These are phyloP conservation scores for Chlamydomonas reinhardtii DNA, from an alignment of 163 green algal genomes.

Conservation along the genomic window DNA sequence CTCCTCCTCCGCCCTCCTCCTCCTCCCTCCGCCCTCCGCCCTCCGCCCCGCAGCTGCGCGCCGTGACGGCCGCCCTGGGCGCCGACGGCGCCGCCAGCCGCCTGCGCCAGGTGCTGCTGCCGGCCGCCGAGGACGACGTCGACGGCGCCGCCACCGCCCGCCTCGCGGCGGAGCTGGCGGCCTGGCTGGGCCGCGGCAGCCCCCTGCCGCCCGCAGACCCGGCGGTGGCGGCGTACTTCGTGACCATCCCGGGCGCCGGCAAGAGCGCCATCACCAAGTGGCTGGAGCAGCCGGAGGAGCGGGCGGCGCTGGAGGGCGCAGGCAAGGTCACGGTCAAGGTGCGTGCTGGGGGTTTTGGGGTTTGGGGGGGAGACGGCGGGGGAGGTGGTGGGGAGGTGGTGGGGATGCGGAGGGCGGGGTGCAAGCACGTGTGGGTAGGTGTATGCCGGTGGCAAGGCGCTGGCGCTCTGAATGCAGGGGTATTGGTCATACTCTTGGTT, in stretches of 20 bases:
- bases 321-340: slow-evolving; percentile 31
- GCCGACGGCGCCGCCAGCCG: slow-evolving; percentile 21
- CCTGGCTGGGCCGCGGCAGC: slow-evolving; percentile 39
- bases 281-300: not conserved
- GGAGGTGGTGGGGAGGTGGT: not conserved
- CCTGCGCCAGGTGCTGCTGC: slow-evolving; percentile 8
- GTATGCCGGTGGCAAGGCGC: too few relatives aligned
- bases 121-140: slow-evolving; percentile 8
- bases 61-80: slow-evolving; percentile 20
- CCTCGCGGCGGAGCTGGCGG: slow-evolving; percentile 44
- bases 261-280: slow-evolving; percentile 17
- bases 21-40: too few relatives aligned
- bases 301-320: not conserved
- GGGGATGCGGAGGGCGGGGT: too few relatives aligned
- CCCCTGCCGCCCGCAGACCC: slow-evolving; percentile 51
- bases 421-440: too few relatives aligned
- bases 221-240: slow-evolving; percentile 53
- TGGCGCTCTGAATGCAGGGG: too few relatives aligned
- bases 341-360: not conserved
- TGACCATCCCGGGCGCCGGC: slow-evolving; percentile 56
- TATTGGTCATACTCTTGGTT: too few relatives aligned
- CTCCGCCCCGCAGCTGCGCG: not conserved
- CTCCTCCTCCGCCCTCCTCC: too few relatives aligned
- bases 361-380: too few relatives aligned
- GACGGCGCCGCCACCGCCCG: slow-evolving; percentile 40